These are phyloP conservation scores for Phoma sp. DNA, from an alignment of 2,329 filamentous ascomycete genomes.

Conservation along the genomic window DNA sequence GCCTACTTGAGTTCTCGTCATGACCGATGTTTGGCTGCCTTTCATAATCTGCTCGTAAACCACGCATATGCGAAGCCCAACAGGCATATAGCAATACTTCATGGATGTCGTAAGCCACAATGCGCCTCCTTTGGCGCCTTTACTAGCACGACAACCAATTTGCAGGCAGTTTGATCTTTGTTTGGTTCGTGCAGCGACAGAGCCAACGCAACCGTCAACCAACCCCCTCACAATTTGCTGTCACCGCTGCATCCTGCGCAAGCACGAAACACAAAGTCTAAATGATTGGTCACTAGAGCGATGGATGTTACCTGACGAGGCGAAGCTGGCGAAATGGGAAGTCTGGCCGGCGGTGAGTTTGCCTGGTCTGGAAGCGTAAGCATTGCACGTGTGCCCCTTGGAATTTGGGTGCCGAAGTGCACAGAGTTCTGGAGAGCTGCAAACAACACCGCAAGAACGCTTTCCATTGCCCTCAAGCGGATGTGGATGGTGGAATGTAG, in stretches of 20 bases:
- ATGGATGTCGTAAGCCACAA: not conserved
- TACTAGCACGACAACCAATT: not conserved
- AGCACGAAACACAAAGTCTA: not conserved
- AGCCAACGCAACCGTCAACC: conserved; percentile 3
- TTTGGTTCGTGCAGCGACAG: conserved; percentile 3
- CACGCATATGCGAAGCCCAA: not conserved
- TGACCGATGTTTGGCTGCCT: not conserved
- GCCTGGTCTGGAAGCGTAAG: conserved; percentile 13
- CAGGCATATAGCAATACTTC: not conserved
- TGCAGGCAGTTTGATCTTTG: not conserved
- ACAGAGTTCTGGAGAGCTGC: not conserved
- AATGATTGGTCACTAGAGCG: conserved; percentile 1
- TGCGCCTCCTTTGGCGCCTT: not conserved
- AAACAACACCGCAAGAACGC: conserved; percentile 3
- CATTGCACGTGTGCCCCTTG: conserved; percentile 15
- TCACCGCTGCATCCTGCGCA: conserved; percentile 12
- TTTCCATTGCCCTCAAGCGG: not conserved
- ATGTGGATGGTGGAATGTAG: not conserved
- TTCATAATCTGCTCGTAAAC: not conserved
- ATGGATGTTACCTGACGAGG: conserved; percentile 4
- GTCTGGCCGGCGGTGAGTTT: conserved; percentile 18
- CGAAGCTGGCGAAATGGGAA: conserved; percentile 8
- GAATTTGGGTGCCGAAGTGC: not conserved
- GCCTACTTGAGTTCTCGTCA: not conserved
- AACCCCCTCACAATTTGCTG: conserved; percentile 3